These are phyloP conservation scores for Macrophomina tecta DNA, from an alignment of 2,329 filamentous ascomycete species.

Conservation along the genomic window DNA sequence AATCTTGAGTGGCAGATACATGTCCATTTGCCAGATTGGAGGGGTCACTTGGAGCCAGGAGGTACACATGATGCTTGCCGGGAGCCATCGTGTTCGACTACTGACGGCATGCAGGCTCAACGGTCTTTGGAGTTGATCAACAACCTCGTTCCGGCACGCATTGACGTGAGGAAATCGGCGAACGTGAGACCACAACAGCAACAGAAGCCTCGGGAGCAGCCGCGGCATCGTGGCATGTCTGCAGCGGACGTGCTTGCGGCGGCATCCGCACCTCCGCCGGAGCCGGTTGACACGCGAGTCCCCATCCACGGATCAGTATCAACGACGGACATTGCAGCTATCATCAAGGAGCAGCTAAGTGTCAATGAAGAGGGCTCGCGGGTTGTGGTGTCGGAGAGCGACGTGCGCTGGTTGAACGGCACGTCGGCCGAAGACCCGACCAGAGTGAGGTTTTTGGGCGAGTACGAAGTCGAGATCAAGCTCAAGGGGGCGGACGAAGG, in stretches of 20 bases:
- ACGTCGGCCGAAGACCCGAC: slow-evolving; percentile 34
- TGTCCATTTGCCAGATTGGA: neutral
- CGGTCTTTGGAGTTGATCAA: slow-evolving; percentile 55
- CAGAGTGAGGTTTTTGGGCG: slow-evolving; percentile 60
- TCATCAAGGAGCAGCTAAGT: slow-evolving; percentile 56
- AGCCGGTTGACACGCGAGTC: slow-evolving; percentile 30
- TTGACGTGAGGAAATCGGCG: slow-evolving; percentile 56
- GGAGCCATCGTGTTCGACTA: neutral
- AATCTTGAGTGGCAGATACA: neutral
- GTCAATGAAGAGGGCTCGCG: slow-evolving; percentile 59
- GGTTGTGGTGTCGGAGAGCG: slow-evolving; percentile 56
- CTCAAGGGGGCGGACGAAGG: slow-evolving; percentile 48
- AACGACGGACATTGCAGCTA: slow-evolving; percentile 57
- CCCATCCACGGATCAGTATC: slow-evolving; percentile 62
- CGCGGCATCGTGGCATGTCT: slow-evolving; percentile 12
- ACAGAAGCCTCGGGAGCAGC: slow-evolving; percentile 7
- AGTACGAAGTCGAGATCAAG: slow-evolving; percentile 59
- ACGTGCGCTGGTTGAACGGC: slow-evolving; percentile 56
- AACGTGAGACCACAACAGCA: slow-evolving; percentile 30
- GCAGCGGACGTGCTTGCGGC: slow-evolving; percentile 45
- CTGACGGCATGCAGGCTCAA: slow-evolving; percentile 41
- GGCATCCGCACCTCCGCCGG: slow-evolving; percentile 37
- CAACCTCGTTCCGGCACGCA: slow-evolving; percentile 52
- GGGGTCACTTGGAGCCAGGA: neutral
- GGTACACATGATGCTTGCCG: neutral